These are phyloP conservation scores for Kodamaea nitidulidarum DNA, from an alignment of 805 yeast genomes.

Conservation along the genomic window DNA sequence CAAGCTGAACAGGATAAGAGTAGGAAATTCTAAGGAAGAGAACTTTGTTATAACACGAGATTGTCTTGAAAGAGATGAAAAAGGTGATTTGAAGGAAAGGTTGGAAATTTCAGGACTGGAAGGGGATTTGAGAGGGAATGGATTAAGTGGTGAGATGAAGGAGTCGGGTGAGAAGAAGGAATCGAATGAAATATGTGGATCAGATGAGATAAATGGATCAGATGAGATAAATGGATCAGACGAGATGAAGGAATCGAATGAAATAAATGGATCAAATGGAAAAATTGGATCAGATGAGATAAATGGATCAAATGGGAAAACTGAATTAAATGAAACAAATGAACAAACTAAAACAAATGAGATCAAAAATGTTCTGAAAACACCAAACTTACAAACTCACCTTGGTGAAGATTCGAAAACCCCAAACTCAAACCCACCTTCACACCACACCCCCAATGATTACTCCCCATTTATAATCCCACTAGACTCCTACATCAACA, in stretches of 20 bases:
- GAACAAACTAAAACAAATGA: too few relatives aligned
- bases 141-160: too few relatives aligned
- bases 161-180: neutral
- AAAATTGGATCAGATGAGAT: neutral
- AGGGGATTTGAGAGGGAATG: too few relatives aligned
- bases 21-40: neutral
- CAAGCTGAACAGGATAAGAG: neutral
- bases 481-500: constrained; percentile 2
- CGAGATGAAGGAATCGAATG: too few relatives aligned
- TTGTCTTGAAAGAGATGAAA: neutral
- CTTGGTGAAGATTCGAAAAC: too few relatives aligned
- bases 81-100: neutral
- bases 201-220: neutral
- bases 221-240: too few relatives aligned
- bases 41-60: constrained; percentile 1
- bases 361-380: too few relatives aligned
- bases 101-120: too few relatives aligned
- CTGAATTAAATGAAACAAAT: neutral
- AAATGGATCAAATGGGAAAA: too few relatives aligned
- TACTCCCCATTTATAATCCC: constrained; percentile 1
- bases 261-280: neutral
- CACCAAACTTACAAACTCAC: too few relatives aligned
- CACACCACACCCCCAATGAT: constrained; percentile 4
- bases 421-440: too few relatives aligned
- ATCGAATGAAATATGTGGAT: neutral